These are phyloP conservation scores for Hypericum perforatum DNA, from an alignment of 345 rosid genomes.

Conservation along the genomic window DNA sequence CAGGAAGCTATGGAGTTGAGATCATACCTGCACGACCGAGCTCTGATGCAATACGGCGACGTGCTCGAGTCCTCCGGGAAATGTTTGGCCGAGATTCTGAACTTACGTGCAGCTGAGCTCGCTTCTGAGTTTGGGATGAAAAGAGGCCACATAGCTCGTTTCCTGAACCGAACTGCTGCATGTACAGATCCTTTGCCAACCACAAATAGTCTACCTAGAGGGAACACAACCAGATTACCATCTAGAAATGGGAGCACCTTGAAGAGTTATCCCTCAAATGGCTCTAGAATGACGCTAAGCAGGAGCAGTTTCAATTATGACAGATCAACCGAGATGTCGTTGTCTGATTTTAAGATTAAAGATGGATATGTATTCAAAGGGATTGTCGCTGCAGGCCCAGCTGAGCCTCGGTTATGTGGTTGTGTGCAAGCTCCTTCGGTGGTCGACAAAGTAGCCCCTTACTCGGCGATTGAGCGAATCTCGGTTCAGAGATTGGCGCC, in stretches of 20 bases:
- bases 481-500: slow-evolving; percentile 45
- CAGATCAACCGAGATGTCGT: slow-evolving; percentile 35
- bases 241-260: slow-evolving; percentile 27
- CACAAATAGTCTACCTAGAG: slow-evolving; percentile 9
- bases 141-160: slow-evolving; percentile 52
- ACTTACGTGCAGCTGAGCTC: slow-evolving; percentile 27
- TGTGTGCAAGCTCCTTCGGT: slow-evolving; percentile 48
- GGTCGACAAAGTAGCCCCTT: slow-evolving; percentile 38
- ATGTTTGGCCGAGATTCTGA: slow-evolving; percentile 41
- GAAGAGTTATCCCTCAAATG: slow-evolving; percentile 18
- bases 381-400: slow-evolving; percentile 49
- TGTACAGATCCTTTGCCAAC: slow-evolving; percentile 32
- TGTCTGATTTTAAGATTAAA: slow-evolving; percentile 40
- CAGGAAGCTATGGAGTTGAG: slow-evolving; percentile 56
- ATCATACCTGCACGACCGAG: slow-evolving; percentile 56
- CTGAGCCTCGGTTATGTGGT: slow-evolving; percentile 48
- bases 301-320: slow-evolving; percentile 18
- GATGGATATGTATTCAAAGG: slow-evolving; percentile 56
- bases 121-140: slow-evolving; percentile 48
- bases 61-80: slow-evolving; percentile 44
- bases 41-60: slow-evolving; percentile 46
- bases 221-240: slow-evolving; percentile 12
- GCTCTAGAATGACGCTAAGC: slow-evolving; percentile 18
- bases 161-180: slow-evolving; percentile 29
- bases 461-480: slow-evolving; percentile 36